phyloP scores from a whole-genome alignment of 2,329 filamentous ascomycete species.

The Biscogniauxia mediterranea region DNA sequence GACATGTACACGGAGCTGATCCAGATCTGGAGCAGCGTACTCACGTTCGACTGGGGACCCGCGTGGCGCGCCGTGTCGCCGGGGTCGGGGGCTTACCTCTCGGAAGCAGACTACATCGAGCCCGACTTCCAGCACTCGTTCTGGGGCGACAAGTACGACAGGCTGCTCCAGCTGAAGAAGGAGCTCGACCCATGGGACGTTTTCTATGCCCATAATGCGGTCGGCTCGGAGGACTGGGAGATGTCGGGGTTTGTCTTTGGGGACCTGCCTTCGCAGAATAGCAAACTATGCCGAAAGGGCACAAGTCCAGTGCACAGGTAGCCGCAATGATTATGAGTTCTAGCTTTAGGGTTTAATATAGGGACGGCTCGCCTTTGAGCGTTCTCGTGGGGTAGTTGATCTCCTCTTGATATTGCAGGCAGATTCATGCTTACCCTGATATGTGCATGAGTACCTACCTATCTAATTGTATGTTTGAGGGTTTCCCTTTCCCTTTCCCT shows the following conservation, averaged over 20 bases:
- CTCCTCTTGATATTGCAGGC: too few species aligned
- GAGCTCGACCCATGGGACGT: slow-evolving; percentile 35
- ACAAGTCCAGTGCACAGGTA: slow-evolving; percentile 5
- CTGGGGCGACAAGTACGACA: slow-evolving; percentile 36
- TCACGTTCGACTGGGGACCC: slow-evolving; percentile 25
- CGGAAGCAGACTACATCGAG: slow-evolving; percentile 37
- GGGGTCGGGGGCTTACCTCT: slow-evolving; percentile 26
- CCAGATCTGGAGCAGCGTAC: slow-evolving; percentile 23
- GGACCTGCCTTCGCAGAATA: slow-evolving; percentile 28
- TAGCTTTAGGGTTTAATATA: too few species aligned
- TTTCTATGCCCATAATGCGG: slow-evolving; percentile 37
- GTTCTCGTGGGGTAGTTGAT: too few species aligned
- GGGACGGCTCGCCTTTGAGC: too few species aligned
- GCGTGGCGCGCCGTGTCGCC: slow-evolving; percentile 24
- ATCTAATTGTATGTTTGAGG: too few species aligned
- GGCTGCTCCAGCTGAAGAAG: slow-evolving; percentile 36
- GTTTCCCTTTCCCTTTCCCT: too few species aligned
- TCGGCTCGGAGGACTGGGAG: slow-evolving; percentile 40
- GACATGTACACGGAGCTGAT: slow-evolving; percentile 27
- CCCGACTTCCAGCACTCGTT: slow-evolving; percentile 37
- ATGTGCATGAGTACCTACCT: too few species aligned
- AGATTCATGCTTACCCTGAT: too few species aligned
- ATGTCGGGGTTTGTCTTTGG: slow-evolving; percentile 28
- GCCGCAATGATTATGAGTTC: too few species aligned
- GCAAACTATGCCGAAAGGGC: slow-evolving; percentile 25